phyloP scores from a whole-genome alignment of 1,284 basidiomycete genomes.

The Ceratobasidium sp. region DNA sequence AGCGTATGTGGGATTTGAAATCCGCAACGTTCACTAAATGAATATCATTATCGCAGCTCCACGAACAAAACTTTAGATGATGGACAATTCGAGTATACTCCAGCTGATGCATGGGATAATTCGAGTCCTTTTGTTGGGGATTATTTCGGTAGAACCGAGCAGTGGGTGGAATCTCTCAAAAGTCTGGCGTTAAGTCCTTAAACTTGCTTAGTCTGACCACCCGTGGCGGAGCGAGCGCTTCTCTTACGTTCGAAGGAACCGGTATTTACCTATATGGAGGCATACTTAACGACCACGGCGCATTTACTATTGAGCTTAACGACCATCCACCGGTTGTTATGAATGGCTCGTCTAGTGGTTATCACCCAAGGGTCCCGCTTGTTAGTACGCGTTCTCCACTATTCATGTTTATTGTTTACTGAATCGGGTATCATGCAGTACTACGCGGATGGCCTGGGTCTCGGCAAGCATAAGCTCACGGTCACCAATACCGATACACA shows the following conservation, averaged over 20 bases:
- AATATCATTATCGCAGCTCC: not conserved
- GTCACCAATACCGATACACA: constrained; percentile 27
- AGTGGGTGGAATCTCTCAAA: not conserved
- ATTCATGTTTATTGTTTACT: not conserved
- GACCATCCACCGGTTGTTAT: constrained; percentile 1
- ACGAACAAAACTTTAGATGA: constrained; percentile 6
- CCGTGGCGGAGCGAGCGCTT: not conserved
- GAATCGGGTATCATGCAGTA: not conserved
- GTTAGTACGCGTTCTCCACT: not conserved
- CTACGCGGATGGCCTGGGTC: constrained; percentile 40
- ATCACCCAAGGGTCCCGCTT: constrained; percentile 10
- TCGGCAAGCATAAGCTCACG: constrained; percentile 33
- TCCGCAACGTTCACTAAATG: not conserved
- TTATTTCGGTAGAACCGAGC: constrained; percentile 20
- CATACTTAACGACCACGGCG: constrained; percentile 24
- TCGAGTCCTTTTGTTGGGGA: not conserved
- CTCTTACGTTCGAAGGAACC: constrained; percentile 23
- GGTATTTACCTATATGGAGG: constrained; percentile 38
- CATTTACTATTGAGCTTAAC: constrained; percentile 9
- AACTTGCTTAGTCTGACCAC: not conserved
- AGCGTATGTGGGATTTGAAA: not conserved
- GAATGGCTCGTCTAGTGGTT: constrained; percentile 24
- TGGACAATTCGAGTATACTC: not conserved
- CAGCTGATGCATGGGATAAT: not conserved
- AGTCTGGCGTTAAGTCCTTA: not conserved